Conservation (phyloP, 2,329 filamentous ascomycete genomes). For the Trichoderma polysporum region DNA sequence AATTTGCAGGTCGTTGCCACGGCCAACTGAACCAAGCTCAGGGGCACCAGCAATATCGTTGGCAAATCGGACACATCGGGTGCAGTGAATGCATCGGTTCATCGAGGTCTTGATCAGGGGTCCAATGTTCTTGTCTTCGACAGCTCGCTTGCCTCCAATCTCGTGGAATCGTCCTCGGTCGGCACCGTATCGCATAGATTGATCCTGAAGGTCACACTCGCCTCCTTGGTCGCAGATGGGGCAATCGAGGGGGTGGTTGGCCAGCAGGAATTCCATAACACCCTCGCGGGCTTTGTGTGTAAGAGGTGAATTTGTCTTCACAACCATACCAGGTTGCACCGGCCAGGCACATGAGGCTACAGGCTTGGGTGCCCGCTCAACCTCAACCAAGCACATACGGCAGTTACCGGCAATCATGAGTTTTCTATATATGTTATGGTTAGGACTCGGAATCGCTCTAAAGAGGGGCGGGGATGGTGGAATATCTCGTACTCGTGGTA, state of each 20-base stretch:
- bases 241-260: slow-evolving; percentile 95
- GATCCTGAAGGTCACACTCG: slow-evolving; percentile 98
- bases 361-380: slow-evolving; percentile 93
- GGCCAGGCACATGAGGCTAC: slow-evolving; percentile 99
- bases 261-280: slow-evolving; percentile 97
- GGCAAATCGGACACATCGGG: slow-evolving; percentile 93
- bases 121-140: slow-evolving; percentile 99
- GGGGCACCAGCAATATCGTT: slow-evolving; percentile 96
- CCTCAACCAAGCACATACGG: slow-evolving; percentile 99
- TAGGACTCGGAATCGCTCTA: slow-evolving; percentile 30
- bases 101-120: slow-evolving; percentile 98
- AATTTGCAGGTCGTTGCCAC: slow-evolving; percentile 97
- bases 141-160: slow-evolving; percentile 89
- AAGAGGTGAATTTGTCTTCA: slow-evolving; percentile 95
- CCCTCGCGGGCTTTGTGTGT: slow-evolving; percentile 98
- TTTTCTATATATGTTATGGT: slow-evolving; percentile 62
- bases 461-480: slow-evolving; percentile 5
- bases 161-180: slow-evolving; percentile 98
- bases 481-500: slow-evolving; percentile 81
- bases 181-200: slow-evolving; percentile 97
- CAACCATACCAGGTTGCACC: slow-evolving; percentile 97
- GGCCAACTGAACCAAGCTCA: slow-evolving; percentile 89
- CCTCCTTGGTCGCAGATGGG: slow-evolving; percentile 98
- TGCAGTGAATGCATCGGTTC: slow-evolving; percentile 99
- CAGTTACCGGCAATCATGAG: slow-evolving; percentile 99